Conservation (phyloP, 306 rosid species). For the Lathyrus sativus region DNA sequence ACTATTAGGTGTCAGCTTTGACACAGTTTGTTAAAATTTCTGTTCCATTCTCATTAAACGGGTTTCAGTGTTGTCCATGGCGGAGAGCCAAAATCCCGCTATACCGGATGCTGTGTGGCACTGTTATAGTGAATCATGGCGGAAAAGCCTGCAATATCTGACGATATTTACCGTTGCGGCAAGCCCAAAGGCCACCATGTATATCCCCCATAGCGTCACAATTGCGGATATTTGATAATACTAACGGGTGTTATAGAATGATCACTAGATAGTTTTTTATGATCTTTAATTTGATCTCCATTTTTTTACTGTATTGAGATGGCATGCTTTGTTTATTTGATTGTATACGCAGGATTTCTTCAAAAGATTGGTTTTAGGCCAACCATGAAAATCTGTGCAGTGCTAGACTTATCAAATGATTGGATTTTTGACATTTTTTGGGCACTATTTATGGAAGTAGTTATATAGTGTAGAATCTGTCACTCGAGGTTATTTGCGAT, state of each 20-base stretch:
- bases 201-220: too few relatives aligned
- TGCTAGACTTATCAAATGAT: not conserved
- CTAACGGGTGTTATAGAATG: not conserved
- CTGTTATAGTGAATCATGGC: too few relatives aligned
- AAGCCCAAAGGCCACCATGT: too few relatives aligned
- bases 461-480: slow-evolving; percentile 4
- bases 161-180: too few relatives aligned
- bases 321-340: slow-evolving; percentile 23
- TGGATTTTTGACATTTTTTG: not conserved
- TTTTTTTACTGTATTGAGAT: slow-evolving; percentile 21
- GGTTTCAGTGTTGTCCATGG: not conserved
- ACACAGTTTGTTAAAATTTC: not conserved
- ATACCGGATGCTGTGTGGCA: too few relatives aligned
- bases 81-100: too few relatives aligned
- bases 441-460: slow-evolving; percentile 9
- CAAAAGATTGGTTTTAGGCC: not conserved
- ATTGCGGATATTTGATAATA: too few relatives aligned
- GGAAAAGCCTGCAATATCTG: too few relatives aligned
- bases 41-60: slow-evolving; percentile 1
- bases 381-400: not conserved
- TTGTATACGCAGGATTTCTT: slow-evolving; percentile 3
- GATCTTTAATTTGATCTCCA: not conserved
- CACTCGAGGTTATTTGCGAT: not conserved
- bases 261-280: not conserved
- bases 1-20: slow-evolving; percentile 18